A percentile compares a stretch with the other conserved stretches of the same genome.
Conservation (phyloP, 1,139 yeast species). For the Nadsonia starkeyi-henricii region DNA sequence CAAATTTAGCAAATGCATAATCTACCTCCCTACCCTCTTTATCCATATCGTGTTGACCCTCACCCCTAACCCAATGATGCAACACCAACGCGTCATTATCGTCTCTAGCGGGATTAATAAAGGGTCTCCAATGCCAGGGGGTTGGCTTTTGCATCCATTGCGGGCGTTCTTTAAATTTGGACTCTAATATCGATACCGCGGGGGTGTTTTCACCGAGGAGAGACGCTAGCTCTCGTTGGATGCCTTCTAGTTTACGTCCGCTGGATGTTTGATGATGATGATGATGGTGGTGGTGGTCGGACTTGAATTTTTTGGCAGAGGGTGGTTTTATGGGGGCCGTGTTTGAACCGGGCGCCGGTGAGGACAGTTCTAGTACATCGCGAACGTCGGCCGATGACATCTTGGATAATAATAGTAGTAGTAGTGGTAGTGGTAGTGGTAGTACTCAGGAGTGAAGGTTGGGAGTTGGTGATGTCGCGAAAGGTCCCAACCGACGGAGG, state of each 20-base stretch:
- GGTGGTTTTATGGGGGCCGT: conserved; percentile 12
- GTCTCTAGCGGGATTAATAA: conserved; percentile 38
- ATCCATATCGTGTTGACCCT: conserved; percentile 26
- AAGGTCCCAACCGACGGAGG: too few relatives aligned
- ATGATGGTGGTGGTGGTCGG: conserved; percentile 9
- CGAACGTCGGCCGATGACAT: conserved; percentile 49
- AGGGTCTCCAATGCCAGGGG: conserved; percentile 66
- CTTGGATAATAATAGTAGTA: background rate
- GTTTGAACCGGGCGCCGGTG: conserved; percentile 19
- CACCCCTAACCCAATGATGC: conserved; percentile 75
- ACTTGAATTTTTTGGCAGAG: conserved; percentile 12
- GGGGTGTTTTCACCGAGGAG: conserved; percentile 88
- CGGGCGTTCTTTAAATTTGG: conserved; percentile 51
- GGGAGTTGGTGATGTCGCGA: background rate
- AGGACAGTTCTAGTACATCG: conserved; percentile 53
- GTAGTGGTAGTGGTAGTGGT: too few relatives aligned
- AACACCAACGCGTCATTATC: conserved; percentile 34
- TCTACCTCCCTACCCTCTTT: conserved; percentile 24
- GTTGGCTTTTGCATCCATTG: conserved; percentile 49
- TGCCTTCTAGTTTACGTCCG: conserved; percentile 40
- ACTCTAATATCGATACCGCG: conserved; percentile 44
- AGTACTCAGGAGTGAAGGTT: too few relatives aligned
- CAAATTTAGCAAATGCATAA: conserved; percentile 64
- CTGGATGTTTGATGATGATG: too few relatives aligned
- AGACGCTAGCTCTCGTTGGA: conserved; percentile 81